Percentiles rank a stretch among this genome's conserved stretches.
Conservation (phyloP, 1,284 basidiomycete species). For the Xanthoconium separans region DNA sequence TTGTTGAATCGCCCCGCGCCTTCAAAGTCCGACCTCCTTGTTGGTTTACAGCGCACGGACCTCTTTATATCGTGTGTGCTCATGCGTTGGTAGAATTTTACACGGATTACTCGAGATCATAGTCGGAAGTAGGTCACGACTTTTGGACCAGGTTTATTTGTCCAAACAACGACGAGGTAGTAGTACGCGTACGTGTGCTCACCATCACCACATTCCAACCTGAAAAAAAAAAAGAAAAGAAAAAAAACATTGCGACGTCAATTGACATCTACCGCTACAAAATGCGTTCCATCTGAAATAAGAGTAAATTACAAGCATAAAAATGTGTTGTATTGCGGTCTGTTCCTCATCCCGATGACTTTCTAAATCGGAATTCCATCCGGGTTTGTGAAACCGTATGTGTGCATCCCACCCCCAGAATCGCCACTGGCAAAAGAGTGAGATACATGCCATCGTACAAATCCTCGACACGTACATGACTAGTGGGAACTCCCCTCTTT, state of each 20-base stretch:
- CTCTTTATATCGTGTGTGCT: constrained; percentile 29
- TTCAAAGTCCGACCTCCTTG: constrained; percentile 36
- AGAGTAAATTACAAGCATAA: constrained; percentile 10
- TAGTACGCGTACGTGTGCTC: not conserved
- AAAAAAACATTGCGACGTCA: not conserved
- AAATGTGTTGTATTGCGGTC: not conserved
- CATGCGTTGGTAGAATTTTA: constrained; percentile 21
- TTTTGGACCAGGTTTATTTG: constrained; percentile 29
- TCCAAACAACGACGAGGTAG: constrained; percentile 28
- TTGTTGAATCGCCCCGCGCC: constrained; percentile 38
- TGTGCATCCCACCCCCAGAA: constrained; percentile 33
- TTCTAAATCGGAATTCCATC: constrained; percentile 23
- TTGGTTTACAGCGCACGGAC: constrained; percentile 36
- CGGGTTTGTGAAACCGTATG: constrained; percentile 27
- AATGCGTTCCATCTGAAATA: constrained; percentile 1
- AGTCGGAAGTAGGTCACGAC: constrained; percentile 12
- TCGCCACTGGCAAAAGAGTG: constrained; percentile 25
- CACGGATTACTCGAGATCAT: constrained; percentile 9
- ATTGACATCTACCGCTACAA: constrained; percentile 1
- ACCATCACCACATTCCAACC: not conserved
- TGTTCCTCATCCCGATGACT: not conserved
- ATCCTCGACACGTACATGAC: constrained; percentile 53
- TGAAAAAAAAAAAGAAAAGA: no score
- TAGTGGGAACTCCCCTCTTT: constrained; percentile 50
- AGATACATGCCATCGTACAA: constrained; percentile 4